A percentile compares a stretch with the other conserved stretches of the same genome.
phyloP scores from a whole-genome alignment of 1,139 yeast species.

The Lodderomyces oxycetoniae region DNA sequence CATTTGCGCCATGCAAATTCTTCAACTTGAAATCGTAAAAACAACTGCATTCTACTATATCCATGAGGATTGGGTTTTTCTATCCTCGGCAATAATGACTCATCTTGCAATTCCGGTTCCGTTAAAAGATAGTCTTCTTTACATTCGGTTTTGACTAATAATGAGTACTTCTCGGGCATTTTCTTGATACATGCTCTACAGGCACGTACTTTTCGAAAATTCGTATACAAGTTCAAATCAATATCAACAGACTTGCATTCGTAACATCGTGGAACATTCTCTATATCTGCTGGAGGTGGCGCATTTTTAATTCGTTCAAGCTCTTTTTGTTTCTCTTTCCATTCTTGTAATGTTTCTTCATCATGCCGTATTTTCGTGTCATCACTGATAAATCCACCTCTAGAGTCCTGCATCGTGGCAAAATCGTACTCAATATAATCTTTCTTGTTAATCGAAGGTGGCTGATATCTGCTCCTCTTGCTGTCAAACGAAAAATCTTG shows the following conservation, averaged over 20 bases:
- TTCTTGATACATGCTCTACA: slow-evolving; percentile 73
- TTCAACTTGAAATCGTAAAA: slow-evolving; percentile 84
- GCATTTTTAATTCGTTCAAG: slow-evolving; percentile 45
- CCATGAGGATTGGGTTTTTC: slow-evolving; percentile 96
- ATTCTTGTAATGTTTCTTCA: slow-evolving; percentile 54
- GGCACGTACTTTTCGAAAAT: slow-evolving; percentile 64
- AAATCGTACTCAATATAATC: slow-evolving; percentile 92
- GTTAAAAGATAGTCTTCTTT: slow-evolving; percentile 87
- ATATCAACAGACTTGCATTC: slow-evolving; percentile 80
- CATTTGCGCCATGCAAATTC: slow-evolving; percentile 89
- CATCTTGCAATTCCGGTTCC: slow-evolving; percentile 84
- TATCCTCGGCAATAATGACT: slow-evolving; percentile 60
- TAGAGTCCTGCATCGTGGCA: slow-evolving; percentile 80
- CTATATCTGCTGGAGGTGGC: slow-evolving; percentile 69
- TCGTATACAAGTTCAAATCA: slow-evolving; percentile 64
- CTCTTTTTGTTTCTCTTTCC: slow-evolving; percentile 62
- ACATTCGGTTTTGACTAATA: slow-evolving; percentile 93
- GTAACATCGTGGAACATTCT: slow-evolving; percentile 68
- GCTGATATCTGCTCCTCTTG: slow-evolving; percentile 16
- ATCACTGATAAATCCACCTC: slow-evolving; percentile 77
- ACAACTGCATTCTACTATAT: slow-evolving; percentile 89
- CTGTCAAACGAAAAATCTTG: slow-evolving; percentile 9
- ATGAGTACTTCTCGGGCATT: slow-evolving; percentile 80
- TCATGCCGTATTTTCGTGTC: slow-evolving; percentile 28
- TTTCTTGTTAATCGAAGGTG: slow-evolving; percentile 47